Evolutionary conservation across 2,329 filamentous ascomycete species (phyloP).

Genomic region (Blastomyces parvus): DNA sequence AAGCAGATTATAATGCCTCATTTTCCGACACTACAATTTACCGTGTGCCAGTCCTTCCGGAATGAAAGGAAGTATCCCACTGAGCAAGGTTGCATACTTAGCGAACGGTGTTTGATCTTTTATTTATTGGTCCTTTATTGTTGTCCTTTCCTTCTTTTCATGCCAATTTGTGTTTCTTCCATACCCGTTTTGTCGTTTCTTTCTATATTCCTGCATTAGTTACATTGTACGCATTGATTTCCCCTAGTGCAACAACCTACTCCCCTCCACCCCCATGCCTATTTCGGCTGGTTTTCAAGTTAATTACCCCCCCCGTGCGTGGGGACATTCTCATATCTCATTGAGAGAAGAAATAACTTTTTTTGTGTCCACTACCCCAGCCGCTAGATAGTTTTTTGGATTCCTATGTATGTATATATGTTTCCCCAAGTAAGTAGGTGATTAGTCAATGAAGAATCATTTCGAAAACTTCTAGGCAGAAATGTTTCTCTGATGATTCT

Average conservation of each 20-base stretch:
- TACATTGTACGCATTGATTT: background rate
- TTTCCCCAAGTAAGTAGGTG: background rate
- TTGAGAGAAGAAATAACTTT: background rate
- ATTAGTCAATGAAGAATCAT: background rate
- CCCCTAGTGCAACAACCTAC: background rate
- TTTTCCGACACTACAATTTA: background rate
- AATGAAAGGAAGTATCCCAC: background rate
- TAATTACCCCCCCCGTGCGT: background rate
- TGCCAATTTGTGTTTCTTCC: background rate
- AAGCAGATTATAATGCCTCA: slow-evolving; percentile 58
- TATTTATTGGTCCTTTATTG: background rate
- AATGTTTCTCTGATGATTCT: background rate
- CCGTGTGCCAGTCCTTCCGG: background rate
- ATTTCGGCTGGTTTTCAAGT: background rate
- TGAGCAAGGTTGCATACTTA: slow-evolving; percentile 8
- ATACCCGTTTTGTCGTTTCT: background rate
- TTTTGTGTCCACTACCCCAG: background rate
- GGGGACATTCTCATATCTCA: background rate
- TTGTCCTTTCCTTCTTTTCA: slow-evolving; percentile 7
- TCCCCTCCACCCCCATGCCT: background rate
- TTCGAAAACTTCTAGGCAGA: background rate
- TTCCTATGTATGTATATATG: slow-evolving; percentile 1
- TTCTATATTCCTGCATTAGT: background rate
- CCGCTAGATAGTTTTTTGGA: background rate
- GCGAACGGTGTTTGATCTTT: slow-evolving; percentile 9